A percentile compares a stretch with the other conserved stretches of the same genome.
Conservation (phyloP, 2,329 filamentous ascomycete species). For the Penicillium glabrum region DNA sequence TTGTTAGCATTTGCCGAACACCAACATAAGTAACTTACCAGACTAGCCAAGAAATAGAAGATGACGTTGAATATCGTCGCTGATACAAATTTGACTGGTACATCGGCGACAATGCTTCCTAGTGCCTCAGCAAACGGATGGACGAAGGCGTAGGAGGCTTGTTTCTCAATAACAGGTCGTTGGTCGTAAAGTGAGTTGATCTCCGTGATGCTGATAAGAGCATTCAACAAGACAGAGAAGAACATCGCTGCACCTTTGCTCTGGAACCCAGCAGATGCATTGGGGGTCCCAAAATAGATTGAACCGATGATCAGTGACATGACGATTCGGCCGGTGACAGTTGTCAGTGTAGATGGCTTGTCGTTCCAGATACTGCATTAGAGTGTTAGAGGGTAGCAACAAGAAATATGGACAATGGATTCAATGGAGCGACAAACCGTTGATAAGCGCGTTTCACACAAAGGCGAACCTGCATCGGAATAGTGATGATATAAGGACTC, state of each 20-base stretch:
- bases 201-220: constrained; percentile 65
- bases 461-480: constrained; percentile 72
- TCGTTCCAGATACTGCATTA: constrained; percentile 66
- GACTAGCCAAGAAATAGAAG: constrained; percentile 83
- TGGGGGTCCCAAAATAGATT: constrained; percentile 51
- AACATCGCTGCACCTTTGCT: constrained; percentile 77
- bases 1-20: constrained; percentile 9
- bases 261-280: constrained; percentile 71
- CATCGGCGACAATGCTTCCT: constrained; percentile 79
- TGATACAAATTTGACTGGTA: constrained; percentile 79
- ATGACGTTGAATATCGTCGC: constrained; percentile 74
- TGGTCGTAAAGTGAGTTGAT: constrained; percentile 86
- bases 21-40: constrained; percentile 42
- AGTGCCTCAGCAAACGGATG: constrained; percentile 86
- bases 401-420: constrained; percentile 14
- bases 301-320: constrained; percentile 77
- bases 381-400: constrained; percentile 8
- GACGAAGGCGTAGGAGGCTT: constrained; percentile 82
- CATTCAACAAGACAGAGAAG: constrained; percentile 72
- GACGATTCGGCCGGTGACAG: constrained; percentile 65
- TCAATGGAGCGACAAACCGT: constrained; percentile 39
- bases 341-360: constrained; percentile 69
- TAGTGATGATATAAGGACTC: constrained; percentile 75
- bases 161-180: constrained; percentile 90
- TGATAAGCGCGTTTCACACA: constrained; percentile 79